These are phyloP conservation scores for Amanita rimosa DNA, from an alignment of 768 basidiomycete genomes.

Conservation along the genomic window DNA sequence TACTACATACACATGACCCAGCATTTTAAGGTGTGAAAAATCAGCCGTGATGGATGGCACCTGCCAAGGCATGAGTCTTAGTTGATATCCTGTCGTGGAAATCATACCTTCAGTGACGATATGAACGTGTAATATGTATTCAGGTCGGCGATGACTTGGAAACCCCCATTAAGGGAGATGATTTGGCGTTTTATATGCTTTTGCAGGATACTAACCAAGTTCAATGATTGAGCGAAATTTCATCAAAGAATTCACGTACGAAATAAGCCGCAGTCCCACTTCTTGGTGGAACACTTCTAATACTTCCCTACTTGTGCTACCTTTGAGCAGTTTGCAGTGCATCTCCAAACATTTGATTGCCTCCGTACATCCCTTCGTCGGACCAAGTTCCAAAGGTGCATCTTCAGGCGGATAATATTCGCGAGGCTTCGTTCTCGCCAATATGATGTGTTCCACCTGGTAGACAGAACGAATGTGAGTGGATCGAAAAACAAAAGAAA, in stretches of 20 bases:
- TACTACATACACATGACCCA: conserved; percentile 93
- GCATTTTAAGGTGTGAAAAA: conserved; percentile 93
- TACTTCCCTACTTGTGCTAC: conserved; percentile 92
- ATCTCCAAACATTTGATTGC: conserved; percentile 81
- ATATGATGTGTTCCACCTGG: conserved; percentile 89
- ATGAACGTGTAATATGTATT: conserved; percentile 92
- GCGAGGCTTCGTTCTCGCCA: conserved; percentile 67
- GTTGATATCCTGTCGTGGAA: too few relatives aligned
- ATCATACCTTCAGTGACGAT: conserved; percentile 61
- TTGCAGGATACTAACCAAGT: conserved; percentile 73
- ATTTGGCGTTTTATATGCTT: conserved; percentile 97
- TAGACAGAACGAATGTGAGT: neutral
- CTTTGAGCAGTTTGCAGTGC: conserved; percentile 86
- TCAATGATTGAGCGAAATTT: too few relatives aligned
- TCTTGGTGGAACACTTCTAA: conserved; percentile 98
- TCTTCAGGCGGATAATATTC: conserved; percentile 90
- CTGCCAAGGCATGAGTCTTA: conserved; percentile 18
- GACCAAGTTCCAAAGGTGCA: conserved; percentile 65
- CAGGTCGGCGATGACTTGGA: conserved; percentile 92
- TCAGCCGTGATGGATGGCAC: conserved; percentile 76
- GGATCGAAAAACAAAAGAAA: conserved; percentile 10
- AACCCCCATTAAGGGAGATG: conserved; percentile 87
- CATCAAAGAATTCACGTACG: conserved; percentile 33
- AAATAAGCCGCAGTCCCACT: conserved; percentile 81
- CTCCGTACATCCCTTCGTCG: conserved; percentile 81